These are phyloP conservation scores for Petunia secreta DNA, from an alignment of 257 asterid genomes.

Conservation along the genomic window DNA sequence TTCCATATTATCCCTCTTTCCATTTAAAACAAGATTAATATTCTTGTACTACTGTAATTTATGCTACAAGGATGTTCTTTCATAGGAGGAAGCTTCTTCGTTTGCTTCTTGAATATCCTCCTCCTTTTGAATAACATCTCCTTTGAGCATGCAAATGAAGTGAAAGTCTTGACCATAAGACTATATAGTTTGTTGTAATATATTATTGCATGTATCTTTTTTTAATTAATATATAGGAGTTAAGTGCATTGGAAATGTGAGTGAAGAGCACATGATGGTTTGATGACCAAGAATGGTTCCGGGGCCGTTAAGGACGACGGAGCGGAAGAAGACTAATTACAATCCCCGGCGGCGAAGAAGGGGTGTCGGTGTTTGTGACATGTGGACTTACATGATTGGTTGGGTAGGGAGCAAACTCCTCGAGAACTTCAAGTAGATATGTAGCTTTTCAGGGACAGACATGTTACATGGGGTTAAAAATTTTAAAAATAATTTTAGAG, in stretches of 20 bases:
- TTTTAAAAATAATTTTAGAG: not conserved
- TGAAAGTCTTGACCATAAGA: not conserved
- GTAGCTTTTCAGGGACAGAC: constrained; percentile 42
- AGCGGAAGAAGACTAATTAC: constrained; percentile 29
- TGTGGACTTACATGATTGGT: constrained; percentile 45
- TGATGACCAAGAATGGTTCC: constrained; percentile 33
- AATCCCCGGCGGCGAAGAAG: constrained; percentile 63
- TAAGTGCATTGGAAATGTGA: constrained; percentile 18
- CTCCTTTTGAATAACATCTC: not conserved
- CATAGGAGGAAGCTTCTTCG: not conserved
- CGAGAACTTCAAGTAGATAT: constrained; percentile 28
- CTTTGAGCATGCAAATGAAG: no score
- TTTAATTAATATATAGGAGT: not conserved
- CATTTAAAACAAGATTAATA: constrained; percentile 41
- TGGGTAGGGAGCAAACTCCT: constrained; percentile 55
- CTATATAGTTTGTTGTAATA: not conserved
- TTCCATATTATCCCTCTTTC: constrained; percentile 56
- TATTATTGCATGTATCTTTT: not conserved
- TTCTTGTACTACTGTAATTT: not conserved
- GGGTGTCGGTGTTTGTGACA: constrained; percentile 65
- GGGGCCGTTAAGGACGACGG: constrained; percentile 50
- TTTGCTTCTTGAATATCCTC: not conserved
- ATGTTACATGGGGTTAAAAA: constrained; percentile 9
- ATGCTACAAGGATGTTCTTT: not conserved
- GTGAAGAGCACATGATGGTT: constrained; percentile 31